A percentile compares a stretch with the other conserved stretches of the same genome.
Conservation (phyloP, 2,329 filamentous ascomycete genomes). For the Colletotrichum spaethianum region DNA sequence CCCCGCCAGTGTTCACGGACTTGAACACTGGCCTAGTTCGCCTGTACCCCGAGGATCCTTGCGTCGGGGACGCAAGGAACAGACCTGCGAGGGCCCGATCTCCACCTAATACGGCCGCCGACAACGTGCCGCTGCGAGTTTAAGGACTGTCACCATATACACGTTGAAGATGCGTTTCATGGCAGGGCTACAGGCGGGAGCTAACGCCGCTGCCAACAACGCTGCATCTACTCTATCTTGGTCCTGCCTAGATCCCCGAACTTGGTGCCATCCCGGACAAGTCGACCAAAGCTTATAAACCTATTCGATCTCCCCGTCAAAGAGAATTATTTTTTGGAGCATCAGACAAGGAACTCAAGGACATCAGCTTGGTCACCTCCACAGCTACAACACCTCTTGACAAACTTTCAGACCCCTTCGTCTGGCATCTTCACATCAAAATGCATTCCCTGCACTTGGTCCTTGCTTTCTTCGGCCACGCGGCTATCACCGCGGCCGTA, state of each 20-base stretch:
- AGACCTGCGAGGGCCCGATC: constrained; percentile 1
- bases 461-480: constrained; percentile 32
- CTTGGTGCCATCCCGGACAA: constrained; percentile 9
- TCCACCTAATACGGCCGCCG: background rate
- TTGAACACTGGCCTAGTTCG: constrained; percentile 2
- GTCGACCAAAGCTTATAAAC: constrained; percentile 36
- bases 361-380: constrained; percentile 29
- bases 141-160: background rate
- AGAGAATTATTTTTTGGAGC: background rate
- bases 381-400: constrained; percentile 14
- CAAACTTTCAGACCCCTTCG: constrained; percentile 27
- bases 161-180: constrained; percentile 25
- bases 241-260: background rate
- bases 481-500: constrained; percentile 25
- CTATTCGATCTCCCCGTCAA: constrained; percentile 31
- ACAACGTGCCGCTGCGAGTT: background rate
- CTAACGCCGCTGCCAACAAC: background rate
- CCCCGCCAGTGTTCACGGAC: constrained; percentile 19
- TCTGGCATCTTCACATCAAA: constrained; percentile 20
- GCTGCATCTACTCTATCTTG: background rate
- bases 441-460: constrained; percentile 25
- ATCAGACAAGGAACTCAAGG: constrained; percentile 39
- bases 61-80: constrained; percentile 34
- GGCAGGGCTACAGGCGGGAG: constrained; percentile 7
- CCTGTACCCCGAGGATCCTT: background rate